Evolutionary conservation across 2,329 filamentous ascomycete genomes (phyloP).

Genomic region (Triangularia verruculosa): DNA sequence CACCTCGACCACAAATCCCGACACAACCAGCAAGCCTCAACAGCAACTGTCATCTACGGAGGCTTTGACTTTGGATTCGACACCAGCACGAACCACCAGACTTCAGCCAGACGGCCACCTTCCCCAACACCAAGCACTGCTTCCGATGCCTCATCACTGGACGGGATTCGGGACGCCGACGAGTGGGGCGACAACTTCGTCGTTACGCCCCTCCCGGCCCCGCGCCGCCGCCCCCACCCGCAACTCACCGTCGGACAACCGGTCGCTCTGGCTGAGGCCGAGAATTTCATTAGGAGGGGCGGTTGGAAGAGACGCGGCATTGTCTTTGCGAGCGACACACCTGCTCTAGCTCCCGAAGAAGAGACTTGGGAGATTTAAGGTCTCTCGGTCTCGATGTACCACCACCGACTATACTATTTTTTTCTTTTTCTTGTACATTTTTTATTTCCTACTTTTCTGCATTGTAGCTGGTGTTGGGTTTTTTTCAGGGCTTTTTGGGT

Average conservation of each 20-base stretch:
- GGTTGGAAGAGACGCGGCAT: conserved; percentile 38
- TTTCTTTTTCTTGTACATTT: neutral
- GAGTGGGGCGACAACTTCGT: conserved; percentile 9
- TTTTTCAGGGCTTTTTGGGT: neutral
- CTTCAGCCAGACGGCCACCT: conserved; percentile 3
- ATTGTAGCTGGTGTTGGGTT: neutral
- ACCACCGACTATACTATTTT: neutral
- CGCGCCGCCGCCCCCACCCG: neutral
- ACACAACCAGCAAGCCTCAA: conserved; percentile 12
- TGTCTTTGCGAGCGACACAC: conserved; percentile 29
- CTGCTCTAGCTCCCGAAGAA: conserved; percentile 26
- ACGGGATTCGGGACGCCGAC: conserved; percentile 2
- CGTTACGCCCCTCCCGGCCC: conserved; percentile 7
- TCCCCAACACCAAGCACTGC: conserved; percentile 21
- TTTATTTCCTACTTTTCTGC: neutral
- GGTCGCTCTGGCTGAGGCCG: conserved; percentile 23
- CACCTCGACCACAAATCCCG: neutral
- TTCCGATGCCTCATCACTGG: conserved; percentile 6
- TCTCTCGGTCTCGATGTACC: neutral
- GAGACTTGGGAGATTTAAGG: conserved; percentile 28
- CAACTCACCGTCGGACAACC: neutral
- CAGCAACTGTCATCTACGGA: conserved; percentile 30
- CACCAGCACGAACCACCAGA: conserved; percentile 1
- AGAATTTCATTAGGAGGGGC: conserved; percentile 34
- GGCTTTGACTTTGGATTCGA: conserved; percentile 37